Evolutionary conservation across 495 filamentous ascomycete species (phyloP), one percentile per base, ranked within the genome.

Genomic region (Rostrohypoxylon terebratum): DNA sequence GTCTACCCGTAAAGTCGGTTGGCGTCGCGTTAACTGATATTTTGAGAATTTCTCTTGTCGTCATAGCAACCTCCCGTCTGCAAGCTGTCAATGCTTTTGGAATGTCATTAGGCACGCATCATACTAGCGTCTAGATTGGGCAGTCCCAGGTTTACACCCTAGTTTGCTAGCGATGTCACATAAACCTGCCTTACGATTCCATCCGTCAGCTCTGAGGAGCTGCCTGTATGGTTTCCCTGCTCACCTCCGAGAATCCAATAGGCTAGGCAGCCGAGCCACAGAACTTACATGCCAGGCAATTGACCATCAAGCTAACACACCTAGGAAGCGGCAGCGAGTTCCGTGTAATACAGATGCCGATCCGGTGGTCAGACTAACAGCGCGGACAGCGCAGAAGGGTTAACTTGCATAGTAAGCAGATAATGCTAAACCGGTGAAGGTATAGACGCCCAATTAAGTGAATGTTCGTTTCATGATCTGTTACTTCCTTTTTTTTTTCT

Each of bases 331-430:
- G 66, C 42, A 74, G 36, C 25, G 34, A 11, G 23, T 66, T 53
- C 71, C 71, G 66, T 63, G 66, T 70, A 20, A 53, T 53, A 74
- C 63, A 53, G 57, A 59, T 63, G 66, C 36, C 63, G 66, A 74
- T 74, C 71, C 16, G 63, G 66, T 74, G 71, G 71, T 70, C 66
- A 74, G 71, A 73, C 42, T 10, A 28, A 28, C 28, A 28, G 28
- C 28, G 28, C 36, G 21, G 60, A 65, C 53, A 66, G 48, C 61
- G 5, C 42, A 44, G 47, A 45, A n/a, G 54, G 59, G 23, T 44
- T 57, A 18, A 28, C 31, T 45, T 36, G 53, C 50, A 63, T 45
- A 40, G 58, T 61, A 60, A 59, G 45, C 45, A 8, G 7, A 47
- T 31, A 16, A 31, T 40, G 44, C 25, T 23, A 63, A 33, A 70